These are phyloP conservation scores for Russula virescens DNA, from an alignment of 768 basidiomycete species.

Conservation along the genomic window DNA sequence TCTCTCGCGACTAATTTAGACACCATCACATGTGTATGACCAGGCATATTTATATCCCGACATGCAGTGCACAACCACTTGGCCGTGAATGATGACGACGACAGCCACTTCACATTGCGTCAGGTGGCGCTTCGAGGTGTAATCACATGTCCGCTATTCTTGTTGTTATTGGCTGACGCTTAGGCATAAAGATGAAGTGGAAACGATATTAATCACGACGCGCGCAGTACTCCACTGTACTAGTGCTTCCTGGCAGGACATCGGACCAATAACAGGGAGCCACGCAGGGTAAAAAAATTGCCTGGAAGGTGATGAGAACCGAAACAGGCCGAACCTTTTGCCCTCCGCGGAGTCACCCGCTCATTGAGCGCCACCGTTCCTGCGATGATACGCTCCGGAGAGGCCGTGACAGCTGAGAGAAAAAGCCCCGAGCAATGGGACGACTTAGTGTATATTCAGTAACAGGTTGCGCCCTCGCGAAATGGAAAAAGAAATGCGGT, in stretches of 20 bases:
- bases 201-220: neutral
- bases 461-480: neutral
- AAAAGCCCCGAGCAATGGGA: neutral
- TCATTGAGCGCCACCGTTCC: constrained; percentile 1
- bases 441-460: neutral
- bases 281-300: neutral
- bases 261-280: constrained; percentile 4
- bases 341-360: neutral
- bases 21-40: constrained; percentile 19
- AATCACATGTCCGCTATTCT: neutral
- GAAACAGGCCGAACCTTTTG: neutral
- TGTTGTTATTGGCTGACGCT: neutral
- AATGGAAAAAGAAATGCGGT: neutral
- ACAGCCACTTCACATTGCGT: neutral
- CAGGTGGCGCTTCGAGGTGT: neutral
- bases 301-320: neutral
- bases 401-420: neutral
- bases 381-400: neutral
- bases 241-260: no score
- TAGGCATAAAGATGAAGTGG: neutral
- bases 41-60: constrained; percentile 15
- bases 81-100: neutral
- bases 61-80: neutral
- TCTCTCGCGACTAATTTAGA: constrained; percentile 9
- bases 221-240: neutral